Base-by-base conservation (phyloP, 2,329 filamentous ascomycete genomes). In the Fusarium sp. region DNA sequence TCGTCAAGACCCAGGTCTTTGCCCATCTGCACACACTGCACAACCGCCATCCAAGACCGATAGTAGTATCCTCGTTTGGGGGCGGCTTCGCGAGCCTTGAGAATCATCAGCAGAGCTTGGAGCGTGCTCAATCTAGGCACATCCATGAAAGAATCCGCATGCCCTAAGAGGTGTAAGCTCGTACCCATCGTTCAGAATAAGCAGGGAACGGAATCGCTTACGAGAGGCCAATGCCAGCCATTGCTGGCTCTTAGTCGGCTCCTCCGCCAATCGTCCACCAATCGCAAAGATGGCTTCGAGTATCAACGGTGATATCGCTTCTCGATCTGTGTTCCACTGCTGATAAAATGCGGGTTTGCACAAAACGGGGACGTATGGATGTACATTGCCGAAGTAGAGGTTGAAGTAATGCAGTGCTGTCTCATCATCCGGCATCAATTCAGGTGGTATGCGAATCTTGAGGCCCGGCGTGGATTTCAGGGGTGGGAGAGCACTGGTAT, bases 51-150 rank as follows among this genome's bases (percentile, higher is more conserved):
- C 96, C 97, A 98, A 0, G 97, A 98, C 41, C 96, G 92, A 83
- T 97, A 98, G 82, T 97, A 98, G 81, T 98, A 98, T 1, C 97
- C 97, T 68, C 94, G 91, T 80, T 97, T 97, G 0, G 96, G 95
- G 7, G 93, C 92, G 18, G 94, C 93, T 82, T 98, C 96, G 72
- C 95, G 90, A 1, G 96, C 97, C 82, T 98, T 98, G 48, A 98
- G 85, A 18, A 98, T 88, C 54, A 98, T 92, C 50, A 98, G 85
- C 71, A 97, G 86, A 4, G 95, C 96, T 83, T 98, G 97, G 11
- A 98, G 91, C 0, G 97, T 98, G 83, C 95, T 98, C 56, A 98
- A 81, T 58, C 96, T 90, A 2, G 96, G 95, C 27, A 96, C 91
- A 78, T 98, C 96, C 89, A 97, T 95, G 81, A 98, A 98, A 57